Evolutionary conservation across 495 filamentous ascomycete species (phyloP).

Genomic region (Glonium stellatum): DNA sequence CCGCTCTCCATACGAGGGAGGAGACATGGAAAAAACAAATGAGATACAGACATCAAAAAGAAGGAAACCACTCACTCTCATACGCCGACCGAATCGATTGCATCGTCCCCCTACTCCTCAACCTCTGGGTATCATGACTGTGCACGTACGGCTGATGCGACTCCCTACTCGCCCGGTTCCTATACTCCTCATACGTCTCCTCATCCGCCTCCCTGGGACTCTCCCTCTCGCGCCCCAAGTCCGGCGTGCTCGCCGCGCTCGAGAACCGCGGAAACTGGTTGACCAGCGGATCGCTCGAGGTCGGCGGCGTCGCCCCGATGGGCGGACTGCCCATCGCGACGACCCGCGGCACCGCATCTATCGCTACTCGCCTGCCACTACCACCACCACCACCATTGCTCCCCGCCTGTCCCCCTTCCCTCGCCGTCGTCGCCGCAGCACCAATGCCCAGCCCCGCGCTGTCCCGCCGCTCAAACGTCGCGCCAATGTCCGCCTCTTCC

Average conservation of each 20-base stretch:
- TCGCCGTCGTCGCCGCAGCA: constrained; percentile 4
- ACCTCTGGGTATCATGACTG: constrained; percentile 13
- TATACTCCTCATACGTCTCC: constrained; percentile 15
- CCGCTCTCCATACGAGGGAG: background rate
- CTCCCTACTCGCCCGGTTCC: background rate
- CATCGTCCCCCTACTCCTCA: constrained; percentile 6
- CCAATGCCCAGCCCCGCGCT: constrained; percentile 24
- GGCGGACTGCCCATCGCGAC: constrained; percentile 8
- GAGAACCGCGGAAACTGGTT: constrained; percentile 13
- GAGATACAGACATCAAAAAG: background rate
- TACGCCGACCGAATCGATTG: constrained; percentile 25
- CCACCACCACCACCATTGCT: no score
- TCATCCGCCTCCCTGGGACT: constrained; percentile 16
- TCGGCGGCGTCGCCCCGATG: constrained; percentile 13
- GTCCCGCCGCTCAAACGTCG: background rate
- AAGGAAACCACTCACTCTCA: constrained; percentile 12
- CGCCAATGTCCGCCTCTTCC: constrained; percentile 19
- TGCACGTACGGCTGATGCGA: constrained; percentile 16
- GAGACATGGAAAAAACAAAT: no score
- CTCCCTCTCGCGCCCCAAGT: constrained; percentile 18
- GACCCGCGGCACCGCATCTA: constrained; percentile 17
- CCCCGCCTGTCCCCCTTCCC: background rate
- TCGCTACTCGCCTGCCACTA: constrained; percentile 15
- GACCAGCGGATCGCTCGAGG: constrained; percentile 21
- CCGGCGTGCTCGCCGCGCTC: constrained; percentile 19